These are phyloP conservation scores for Allantophomopsis cytisporea DNA, from an alignment of 2,329 filamentous ascomycete genomes.

Conservation along the genomic window DNA sequence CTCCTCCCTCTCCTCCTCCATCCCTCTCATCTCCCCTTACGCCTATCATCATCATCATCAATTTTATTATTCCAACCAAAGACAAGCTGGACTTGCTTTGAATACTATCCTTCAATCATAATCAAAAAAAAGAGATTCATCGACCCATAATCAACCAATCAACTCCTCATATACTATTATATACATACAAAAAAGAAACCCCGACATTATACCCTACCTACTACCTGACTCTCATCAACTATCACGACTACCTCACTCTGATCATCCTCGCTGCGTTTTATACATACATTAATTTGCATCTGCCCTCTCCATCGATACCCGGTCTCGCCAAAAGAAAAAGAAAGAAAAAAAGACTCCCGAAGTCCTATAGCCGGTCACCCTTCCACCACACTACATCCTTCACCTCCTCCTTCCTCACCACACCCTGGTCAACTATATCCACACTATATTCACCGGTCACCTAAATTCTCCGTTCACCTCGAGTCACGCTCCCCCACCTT, in stretches of 20 bases:
- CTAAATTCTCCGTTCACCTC: constrained; percentile 2
- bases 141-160: no score
- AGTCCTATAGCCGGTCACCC: no score
- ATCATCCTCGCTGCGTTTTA: no score
- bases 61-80: constrained; percentile 22
- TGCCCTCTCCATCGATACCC: constrained; percentile 4
- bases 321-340: constrained; percentile 19
- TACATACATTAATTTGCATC: no score
- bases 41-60: constrained; percentile 2
- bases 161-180: no score
- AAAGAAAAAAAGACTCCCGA: no score
- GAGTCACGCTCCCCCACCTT: constrained; percentile 16
- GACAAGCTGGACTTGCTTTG: constrained; percentile 48
- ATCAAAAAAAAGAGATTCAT: constrained; percentile 3
- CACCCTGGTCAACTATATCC: constrained; percentile 9
- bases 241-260: no score
- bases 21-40: constrained; percentile 16
- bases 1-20: constrained; percentile 7
- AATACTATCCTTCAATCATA: constrained; percentile 33
- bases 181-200: no score
- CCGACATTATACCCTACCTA: no score
- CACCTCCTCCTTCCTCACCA: constrained; percentile 12
- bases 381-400: constrained; percentile 6
- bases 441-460: constrained; percentile 10
- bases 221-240: no score